phyloP scores from a whole-genome alignment of 1,139 yeast genomes.

The Cylindricascospora bacillispora region DNA sequence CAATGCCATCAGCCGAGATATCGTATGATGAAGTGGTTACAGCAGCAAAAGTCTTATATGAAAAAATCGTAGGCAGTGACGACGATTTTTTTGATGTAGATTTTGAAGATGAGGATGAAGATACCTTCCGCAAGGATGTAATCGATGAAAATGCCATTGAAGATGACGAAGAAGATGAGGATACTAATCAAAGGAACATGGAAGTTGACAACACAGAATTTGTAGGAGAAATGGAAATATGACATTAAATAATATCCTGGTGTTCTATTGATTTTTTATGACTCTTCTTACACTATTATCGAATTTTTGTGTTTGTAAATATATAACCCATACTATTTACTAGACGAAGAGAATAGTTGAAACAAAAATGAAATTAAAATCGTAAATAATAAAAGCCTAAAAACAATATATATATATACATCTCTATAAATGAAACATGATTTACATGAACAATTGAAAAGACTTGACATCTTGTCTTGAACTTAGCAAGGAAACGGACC shows the following conservation, averaged over 20 bases:
- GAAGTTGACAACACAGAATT: conserved; percentile 39
- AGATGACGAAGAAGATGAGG: conserved; percentile 22
- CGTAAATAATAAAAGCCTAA: too few relatives aligned
- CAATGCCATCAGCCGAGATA: conserved; percentile 70
- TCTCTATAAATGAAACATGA: too few relatives aligned
- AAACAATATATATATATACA: too few relatives aligned
- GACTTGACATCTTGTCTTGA: too few relatives aligned
- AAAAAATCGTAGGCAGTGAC: conserved; percentile 74
- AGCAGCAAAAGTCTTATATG: conserved; percentile 66
- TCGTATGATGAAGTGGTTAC: conserved; percentile 84
- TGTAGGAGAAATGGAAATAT: conserved; percentile 63
- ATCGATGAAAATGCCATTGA: conserved; percentile 23
- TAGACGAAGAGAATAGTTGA: too few relatives aligned
- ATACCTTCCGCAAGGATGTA: conserved; percentile 4
- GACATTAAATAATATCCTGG: conserved; percentile 7
- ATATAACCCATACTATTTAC: too few relatives aligned
- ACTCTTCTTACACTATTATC: too few relatives aligned
- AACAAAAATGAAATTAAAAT: too few relatives aligned
- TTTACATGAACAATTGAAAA: too few relatives aligned
- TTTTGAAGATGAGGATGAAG: conserved; percentile 84
- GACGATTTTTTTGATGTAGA: conserved; percentile 94
- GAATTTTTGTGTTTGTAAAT: too few relatives aligned
- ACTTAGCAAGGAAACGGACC: too few relatives aligned
- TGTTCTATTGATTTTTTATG: neutral
- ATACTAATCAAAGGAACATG: conserved; percentile 14